Evolutionary conservation across 2,329 filamentous ascomycete species (phyloP).

Genomic region (Aureobasidium sp.): DNA sequence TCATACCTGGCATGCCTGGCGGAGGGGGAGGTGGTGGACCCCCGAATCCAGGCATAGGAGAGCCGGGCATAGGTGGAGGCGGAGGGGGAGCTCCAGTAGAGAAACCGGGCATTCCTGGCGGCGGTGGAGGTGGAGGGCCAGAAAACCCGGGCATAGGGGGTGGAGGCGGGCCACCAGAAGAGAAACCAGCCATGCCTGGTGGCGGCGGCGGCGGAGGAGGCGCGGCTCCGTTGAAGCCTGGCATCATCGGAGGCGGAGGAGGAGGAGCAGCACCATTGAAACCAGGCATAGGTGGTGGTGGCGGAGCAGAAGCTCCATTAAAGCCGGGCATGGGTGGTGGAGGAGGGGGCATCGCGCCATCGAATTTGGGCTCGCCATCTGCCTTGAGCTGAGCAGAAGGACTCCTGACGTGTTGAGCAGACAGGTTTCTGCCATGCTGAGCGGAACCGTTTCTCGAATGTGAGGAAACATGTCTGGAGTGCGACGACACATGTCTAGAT

Average conservation of each 20-base stretch:
- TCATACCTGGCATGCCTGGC: conserved; percentile 45
- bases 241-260: conserved; percentile 39
- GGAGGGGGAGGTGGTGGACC: conserved; percentile 39
- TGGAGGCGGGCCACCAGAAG: conserved; percentile 33
- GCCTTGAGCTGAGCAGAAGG: not conserved
- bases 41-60: conserved; percentile 41
- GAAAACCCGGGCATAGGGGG: conserved; percentile 47
- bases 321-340: conserved; percentile 22
- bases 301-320: conserved; percentile 38
- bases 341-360: conserved; percentile 29
- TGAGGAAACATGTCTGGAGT: not conserved
- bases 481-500: conserved; percentile 1
- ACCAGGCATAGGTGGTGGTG: conserved; percentile 41
- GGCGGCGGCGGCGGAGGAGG: conserved; percentile 37
- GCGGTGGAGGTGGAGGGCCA: conserved; percentile 52
- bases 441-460: not conserved
- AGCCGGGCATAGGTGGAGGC: conserved; percentile 40
- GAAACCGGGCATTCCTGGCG: conserved; percentile 40
- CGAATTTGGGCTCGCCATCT: conserved; percentile 26
- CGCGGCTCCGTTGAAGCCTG: conserved; percentile 34
- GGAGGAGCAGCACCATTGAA: conserved; percentile 34
- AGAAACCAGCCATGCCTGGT: conserved; percentile 41
- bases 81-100: conserved; percentile 31
- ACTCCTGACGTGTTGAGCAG: not conserved
- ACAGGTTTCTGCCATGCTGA: not conserved